A percentile compares a stretch with the other conserved stretches of the same genome.
phyloP scores from a whole-genome alignment of 108 stramenopile species.

The Cyclotella atomus region DNA sequence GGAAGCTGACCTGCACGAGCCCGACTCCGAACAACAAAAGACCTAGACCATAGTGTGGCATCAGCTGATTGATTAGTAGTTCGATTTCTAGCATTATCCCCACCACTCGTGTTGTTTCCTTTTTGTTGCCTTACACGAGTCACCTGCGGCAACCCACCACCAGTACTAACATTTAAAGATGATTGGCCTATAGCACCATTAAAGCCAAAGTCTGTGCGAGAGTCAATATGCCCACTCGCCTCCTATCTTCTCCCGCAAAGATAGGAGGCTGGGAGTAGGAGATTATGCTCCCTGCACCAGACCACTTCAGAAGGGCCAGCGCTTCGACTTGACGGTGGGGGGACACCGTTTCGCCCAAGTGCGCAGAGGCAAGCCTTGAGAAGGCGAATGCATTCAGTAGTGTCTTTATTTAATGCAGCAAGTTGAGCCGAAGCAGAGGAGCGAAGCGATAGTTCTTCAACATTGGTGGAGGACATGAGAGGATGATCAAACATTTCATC shows the following conservation, averaged over 20 bases:
- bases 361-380: not conserved
- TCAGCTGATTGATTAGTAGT: no score
- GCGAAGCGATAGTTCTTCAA: not conserved
- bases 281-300: not conserved
- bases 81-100: not conserved
- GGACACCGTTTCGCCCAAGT: not conserved
- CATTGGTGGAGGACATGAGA: not conserved
- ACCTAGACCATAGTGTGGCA: no score
- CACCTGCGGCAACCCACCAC: slow-evolving; percentile 2
- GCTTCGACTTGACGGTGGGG: slow-evolving; percentile 1
- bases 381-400: not conserved
- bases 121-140: slow-evolving; percentile 1
- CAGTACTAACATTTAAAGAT: not conserved
- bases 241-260: not conserved
- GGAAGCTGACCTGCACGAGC: not conserved
- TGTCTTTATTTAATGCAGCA: not conserved
- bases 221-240: not conserved
- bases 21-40: not conserved
- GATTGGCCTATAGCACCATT: not conserved
- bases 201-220: not conserved
- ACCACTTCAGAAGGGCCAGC: not conserved
- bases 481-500: not conserved
- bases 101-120: not conserved
- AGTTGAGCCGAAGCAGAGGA: not conserved
- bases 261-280: not conserved